phyloP scores from a whole-genome alignment of 352 stramenopile species.

The Phytophthora lateralis region DNA sequence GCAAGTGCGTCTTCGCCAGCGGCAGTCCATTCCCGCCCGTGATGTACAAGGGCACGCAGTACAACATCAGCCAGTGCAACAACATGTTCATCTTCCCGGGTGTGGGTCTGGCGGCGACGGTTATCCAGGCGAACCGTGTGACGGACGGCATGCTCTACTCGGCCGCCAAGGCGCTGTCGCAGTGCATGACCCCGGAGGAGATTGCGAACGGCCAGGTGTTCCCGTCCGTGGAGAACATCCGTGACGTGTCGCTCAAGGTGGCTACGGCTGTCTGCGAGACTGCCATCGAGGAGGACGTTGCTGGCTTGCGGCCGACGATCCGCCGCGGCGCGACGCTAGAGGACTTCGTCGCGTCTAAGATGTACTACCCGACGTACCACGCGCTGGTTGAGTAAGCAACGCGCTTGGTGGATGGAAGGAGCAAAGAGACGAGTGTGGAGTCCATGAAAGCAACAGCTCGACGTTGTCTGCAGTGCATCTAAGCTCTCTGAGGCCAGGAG shows the following conservation, averaged over 20 bases:
- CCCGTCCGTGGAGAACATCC: conserved; percentile 92
- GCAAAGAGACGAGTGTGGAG: conserved; percentile 25
- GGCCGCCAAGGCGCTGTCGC: conserved; percentile 92
- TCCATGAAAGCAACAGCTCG: conserved; percentile 17
- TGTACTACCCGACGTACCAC: conserved; percentile 96
- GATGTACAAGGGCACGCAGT: conserved; percentile 81
- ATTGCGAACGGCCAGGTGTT: conserved; percentile 94
- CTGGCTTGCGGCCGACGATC: conserved; percentile 77
- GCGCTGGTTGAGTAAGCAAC: conserved; percentile 85
- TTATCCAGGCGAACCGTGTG: conserved; percentile 78
- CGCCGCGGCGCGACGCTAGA: conserved; percentile 80
- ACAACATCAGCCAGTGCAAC: conserved; percentile 92
- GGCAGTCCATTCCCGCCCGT: conserved; percentile 96
- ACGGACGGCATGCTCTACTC: conserved; percentile 97
- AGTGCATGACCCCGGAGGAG: conserved; percentile 93
- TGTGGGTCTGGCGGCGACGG: conserved; percentile 91
- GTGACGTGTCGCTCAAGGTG: conserved; percentile 93
- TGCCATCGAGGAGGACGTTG: conserved; percentile 90
- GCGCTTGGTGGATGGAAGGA: conserved; percentile 11
- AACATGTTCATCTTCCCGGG: conserved; percentile 99
- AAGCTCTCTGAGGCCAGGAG: conserved; percentile 25
- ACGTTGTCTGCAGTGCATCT: conserved; percentile 7
- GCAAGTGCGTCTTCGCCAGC: conserved; percentile 95
- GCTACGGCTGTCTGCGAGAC: conserved; percentile 91
- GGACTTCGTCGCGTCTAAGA: conserved; percentile 92